Evolutionary conservation across 352 stramenopile genomes (phyloP), one percentile per base, ranked within the genome.

Genomic region (Pythium phragmitis): DNA sequence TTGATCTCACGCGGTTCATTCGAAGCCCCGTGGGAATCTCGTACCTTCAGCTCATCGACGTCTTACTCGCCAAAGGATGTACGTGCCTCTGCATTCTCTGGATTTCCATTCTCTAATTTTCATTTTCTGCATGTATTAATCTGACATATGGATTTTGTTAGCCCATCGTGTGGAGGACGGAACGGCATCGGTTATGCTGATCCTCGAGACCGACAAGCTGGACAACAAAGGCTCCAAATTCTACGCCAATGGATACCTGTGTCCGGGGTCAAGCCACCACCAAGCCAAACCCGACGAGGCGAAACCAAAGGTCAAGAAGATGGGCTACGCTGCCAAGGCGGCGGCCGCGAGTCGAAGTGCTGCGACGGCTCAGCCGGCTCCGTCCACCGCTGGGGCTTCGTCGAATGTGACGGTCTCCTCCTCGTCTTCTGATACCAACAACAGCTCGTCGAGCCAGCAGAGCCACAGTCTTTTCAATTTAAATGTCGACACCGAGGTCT

Each of bases 21-120:
- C 82, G 79, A 46, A 91, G 77, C 1, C 83, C 85, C 8, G 75
- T 92, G 30, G 85, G 82, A 3, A 89, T 92, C 23, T 92, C 83
- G 30, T 94, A 94, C 60, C 64, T 94, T 4, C 80, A 91, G 42
- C 64, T 94, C 37, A 94, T 94, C 70, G 80, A 92, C 60, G 82
- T 91, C 7, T 58, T 94, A 30, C 70, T 94, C 5, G 77, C 80
- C n/a, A 77, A 82, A 75, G 73, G 70, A 69, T 79, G 79, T 88
- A 78, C 46, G 76, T 79, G n/a, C 19, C 5, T 41, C 7, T 45
- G 3, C 11, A 46, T n/a, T n/a, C 65, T 43, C 65, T 54, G 50
- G 53, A 30, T 19, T n/a, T 54, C 37, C 11, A 39, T 37, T 6
- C 9, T 48, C 61, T 26, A 8, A 59, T 28, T 73, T 11, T 34